Percentiles rank a stretch among this genome's conserved stretches.
phyloP scores from a whole-genome alignment of 106 monocot genomes.

The Platanthera guangdongensis region DNA sequence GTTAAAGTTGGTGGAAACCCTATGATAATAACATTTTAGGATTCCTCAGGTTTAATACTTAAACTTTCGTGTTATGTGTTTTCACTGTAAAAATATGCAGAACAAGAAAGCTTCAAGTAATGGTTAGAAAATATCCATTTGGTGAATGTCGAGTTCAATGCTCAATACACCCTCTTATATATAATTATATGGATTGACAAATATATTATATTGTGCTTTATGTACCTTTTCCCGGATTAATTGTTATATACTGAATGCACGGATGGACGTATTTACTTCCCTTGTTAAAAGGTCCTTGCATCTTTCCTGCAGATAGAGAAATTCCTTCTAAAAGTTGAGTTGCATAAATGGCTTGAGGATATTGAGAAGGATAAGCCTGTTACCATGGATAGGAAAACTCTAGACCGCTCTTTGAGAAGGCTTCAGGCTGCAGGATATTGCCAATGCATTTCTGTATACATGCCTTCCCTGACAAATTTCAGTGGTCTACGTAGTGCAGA shows the following conservation, averaged over 20 bases:
- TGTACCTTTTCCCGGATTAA: background rate
- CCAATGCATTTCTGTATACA: conserved; percentile 33
- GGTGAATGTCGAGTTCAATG: background rate
- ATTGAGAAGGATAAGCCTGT: conserved; percentile 42
- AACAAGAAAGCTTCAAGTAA: background rate
- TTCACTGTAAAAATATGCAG: background rate
- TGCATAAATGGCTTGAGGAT: conserved; percentile 48
- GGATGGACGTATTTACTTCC: background rate
- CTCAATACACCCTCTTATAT: background rate
- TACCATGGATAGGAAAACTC: conserved; percentile 44
- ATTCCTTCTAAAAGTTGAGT: conserved; percentile 44
- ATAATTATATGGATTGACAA: background rate
- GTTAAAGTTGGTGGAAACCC: background rate
- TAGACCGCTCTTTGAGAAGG: conserved; percentile 43
- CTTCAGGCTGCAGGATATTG: conserved; percentile 44
- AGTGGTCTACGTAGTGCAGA: conserved; percentile 31
- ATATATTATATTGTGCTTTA: background rate
- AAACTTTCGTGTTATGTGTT: background rate
- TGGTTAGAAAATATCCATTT: background rate
- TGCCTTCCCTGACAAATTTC: conserved; percentile 44
- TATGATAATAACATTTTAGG: background rate
- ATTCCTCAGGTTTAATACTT: background rate
- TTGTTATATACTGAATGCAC: background rate
- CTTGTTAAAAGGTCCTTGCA: background rate
- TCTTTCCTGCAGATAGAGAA: conserved; percentile 39